Percentiles rank a stretch among this genome's conserved stretches.
These are phyloP conservation scores for Verticillium nubilum DNA, from an alignment of 2,329 filamentous ascomycete genomes.

Conservation along the genomic window DNA sequence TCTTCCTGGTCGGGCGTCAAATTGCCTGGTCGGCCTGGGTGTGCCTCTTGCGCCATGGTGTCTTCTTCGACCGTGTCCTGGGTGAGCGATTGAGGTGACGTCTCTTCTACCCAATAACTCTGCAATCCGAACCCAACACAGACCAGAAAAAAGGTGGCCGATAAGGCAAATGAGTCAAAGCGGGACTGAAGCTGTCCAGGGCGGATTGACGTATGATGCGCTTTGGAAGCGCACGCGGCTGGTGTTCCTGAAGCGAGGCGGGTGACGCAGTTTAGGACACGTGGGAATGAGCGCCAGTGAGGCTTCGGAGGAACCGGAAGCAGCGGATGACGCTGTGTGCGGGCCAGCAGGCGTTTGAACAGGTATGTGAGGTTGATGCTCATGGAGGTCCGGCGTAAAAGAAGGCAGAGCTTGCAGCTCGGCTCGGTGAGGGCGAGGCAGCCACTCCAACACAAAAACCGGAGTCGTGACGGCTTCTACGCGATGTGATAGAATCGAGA, in stretches of 20 bases:
- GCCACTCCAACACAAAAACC: neutral
- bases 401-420: neutral
- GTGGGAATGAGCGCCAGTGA: neutral
- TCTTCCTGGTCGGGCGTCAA: constrained; percentile 84
- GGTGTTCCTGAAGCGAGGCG: neutral
- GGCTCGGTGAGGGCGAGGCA: neutral
- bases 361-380: neutral
- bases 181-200: constrained; percentile 6
- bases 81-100: neutral
- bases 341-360: neutral
- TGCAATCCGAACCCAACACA: constrained; percentile 8
- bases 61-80: neutral
- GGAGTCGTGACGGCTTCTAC: too few relatives aligned
- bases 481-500: neutral
- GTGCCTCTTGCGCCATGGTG: constrained; percentile 36
- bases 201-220: neutral
- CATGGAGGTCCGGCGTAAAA: neutral
- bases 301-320: neutral
- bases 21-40: constrained; percentile 74
- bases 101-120: neutral
- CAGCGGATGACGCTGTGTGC: neutral
- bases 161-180: constrained; percentile 5
- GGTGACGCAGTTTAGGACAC: neutral
- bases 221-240: neutral
- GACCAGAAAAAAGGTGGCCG: constrained; percentile 7